phyloP scores from a whole-genome alignment of 1,284 basidiomycete species.

The Moesziomyces parantarcticus region DNA sequence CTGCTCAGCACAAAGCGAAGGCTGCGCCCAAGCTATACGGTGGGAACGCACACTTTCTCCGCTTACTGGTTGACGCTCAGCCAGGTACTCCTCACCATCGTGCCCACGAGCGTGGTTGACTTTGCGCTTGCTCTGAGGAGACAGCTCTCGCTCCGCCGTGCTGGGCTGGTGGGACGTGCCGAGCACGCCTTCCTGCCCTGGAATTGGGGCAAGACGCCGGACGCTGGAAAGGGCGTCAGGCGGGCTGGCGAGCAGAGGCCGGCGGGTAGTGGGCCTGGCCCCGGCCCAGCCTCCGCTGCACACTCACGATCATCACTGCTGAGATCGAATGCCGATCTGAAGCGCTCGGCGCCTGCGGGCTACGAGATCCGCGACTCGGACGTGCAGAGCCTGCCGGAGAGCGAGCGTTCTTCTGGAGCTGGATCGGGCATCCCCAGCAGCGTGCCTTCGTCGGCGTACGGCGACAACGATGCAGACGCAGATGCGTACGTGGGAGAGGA shows the following conservation, averaged over 20 bases:
- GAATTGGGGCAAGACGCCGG: slow-evolving; percentile 26
- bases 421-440: slow-evolving; percentile 53
- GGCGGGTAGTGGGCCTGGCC: slow-evolving; percentile 37
- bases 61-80: slow-evolving; percentile 44
- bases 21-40: slow-evolving; percentile 43
- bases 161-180: slow-evolving; percentile 38
- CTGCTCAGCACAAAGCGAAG: slow-evolving; percentile 45
- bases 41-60: slow-evolving; percentile 32
- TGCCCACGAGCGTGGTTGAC: slow-evolving; percentile 44
- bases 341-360: slow-evolving; percentile 14
- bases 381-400: slow-evolving; percentile 37
- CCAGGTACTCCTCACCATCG: slow-evolving; percentile 37
- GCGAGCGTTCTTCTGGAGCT: slow-evolving; percentile 40
- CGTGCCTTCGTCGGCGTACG: slow-evolving; percentile 50
- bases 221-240: not conserved
- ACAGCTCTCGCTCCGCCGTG: slow-evolving; percentile 40
- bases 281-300: slow-evolving; percentile 47
- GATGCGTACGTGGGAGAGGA: slow-evolving; percentile 32
- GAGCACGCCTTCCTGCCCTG: slow-evolving; percentile 49
- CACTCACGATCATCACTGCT: slow-evolving; percentile 47
- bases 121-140: slow-evolving; percentile 33
- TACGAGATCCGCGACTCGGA: slow-evolving; percentile 50
- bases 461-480: slow-evolving; percentile 42
- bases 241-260: slow-evolving; percentile 4
- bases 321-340: slow-evolving; percentile 5